A percentile compares a stretch with the other conserved stretches of the same genome.
Evolutionary conservation across 2,329 filamentous ascomycete genomes (phyloP).

Genomic region (Aspergillus chevalieri): DNA sequence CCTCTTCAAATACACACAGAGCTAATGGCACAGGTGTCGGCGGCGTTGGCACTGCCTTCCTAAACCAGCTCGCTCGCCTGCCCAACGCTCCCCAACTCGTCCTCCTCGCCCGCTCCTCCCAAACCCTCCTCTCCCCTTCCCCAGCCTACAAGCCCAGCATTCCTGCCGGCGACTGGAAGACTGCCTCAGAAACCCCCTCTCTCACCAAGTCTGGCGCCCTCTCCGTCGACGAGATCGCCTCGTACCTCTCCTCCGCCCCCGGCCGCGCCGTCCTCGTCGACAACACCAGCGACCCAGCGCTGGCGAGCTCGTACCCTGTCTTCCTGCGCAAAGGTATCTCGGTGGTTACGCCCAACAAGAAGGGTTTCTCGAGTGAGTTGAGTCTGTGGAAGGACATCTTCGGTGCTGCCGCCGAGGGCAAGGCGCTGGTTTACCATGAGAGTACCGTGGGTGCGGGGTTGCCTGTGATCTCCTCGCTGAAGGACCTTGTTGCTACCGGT

Average conservation of each 20-base stretch:
- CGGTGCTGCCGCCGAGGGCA: constrained; percentile 54
- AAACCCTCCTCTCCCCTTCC: constrained; percentile 68
- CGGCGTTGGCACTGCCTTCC: constrained; percentile 87
- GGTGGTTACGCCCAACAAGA: constrained; percentile 97
- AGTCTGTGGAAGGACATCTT: constrained; percentile 86
- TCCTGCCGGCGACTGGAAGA: constrained; percentile 52
- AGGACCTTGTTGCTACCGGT: constrained; percentile 89
- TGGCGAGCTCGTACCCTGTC: constrained; percentile 75
- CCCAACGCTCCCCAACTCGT: constrained; percentile 68
- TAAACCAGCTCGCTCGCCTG: constrained; percentile 69
- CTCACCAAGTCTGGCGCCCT: constrained; percentile 48
- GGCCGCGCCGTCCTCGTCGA: constrained; percentile 79
- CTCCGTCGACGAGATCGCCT: constrained; percentile 62
- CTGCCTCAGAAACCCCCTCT: constrained; percentile 55
- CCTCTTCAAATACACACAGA: constrained; percentile 3
- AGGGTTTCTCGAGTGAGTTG: constrained; percentile 81
- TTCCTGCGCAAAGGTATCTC: constrained; percentile 78
- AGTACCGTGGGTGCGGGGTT: constrained; percentile 89
- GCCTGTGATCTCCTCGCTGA: constrained; percentile 86
- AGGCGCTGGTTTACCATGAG: constrained; percentile 87
- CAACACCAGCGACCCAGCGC: constrained; percentile 86
- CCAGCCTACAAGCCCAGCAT: constrained; percentile 61
- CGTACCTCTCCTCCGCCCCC: constrained; percentile 72
- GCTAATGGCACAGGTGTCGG: constrained; percentile 61
- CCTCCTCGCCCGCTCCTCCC: constrained; percentile 80